Percentiles rank a stretch among this genome's conserved stretches.
phyloP scores from a whole-genome alignment of 306 rosid genomes.

The Vicia villosa region DNA sequence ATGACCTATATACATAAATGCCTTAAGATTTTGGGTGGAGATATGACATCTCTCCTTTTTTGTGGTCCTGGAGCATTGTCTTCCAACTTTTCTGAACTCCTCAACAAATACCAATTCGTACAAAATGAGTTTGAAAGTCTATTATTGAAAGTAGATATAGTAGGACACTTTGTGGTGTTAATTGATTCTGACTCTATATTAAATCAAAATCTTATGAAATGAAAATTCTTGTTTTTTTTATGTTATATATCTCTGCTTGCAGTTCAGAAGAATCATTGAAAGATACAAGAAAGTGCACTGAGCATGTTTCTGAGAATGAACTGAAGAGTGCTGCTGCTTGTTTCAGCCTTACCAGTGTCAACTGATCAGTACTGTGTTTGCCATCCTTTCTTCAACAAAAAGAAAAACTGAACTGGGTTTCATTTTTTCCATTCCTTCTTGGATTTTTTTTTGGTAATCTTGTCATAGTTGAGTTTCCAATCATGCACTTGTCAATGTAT shows the following conservation, averaged over 20 bases:
- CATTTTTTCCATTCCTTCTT: slow-evolving; percentile 20
- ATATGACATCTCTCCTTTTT: no score
- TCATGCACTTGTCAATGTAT: slow-evolving; percentile 22
- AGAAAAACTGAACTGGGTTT: slow-evolving; percentile 35
- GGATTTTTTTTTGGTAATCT: slow-evolving; percentile 33
- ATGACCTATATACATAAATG: no score
- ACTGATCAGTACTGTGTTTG: slow-evolving; percentile 42
- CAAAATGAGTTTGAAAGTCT: neutral
- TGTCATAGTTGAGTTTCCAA: slow-evolving; percentile 21
- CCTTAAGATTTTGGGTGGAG: no score
- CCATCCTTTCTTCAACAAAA: slow-evolving; percentile 10
- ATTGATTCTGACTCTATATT: no score
- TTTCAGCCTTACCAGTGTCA: slow-evolving; percentile 75
- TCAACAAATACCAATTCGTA: neutral
- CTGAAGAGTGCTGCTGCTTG: slow-evolving; percentile 79
- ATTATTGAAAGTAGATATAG: neutral
- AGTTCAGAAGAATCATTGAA: slow-evolving; percentile 75
- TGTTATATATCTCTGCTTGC: slow-evolving; percentile 23
- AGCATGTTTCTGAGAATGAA: slow-evolving; percentile 57
- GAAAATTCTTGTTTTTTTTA: slow-evolving; percentile 24
- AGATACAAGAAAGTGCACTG: slow-evolving; percentile 58
- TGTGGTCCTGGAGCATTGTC: no score
- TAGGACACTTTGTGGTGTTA: no score
- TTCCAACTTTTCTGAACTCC: no score
- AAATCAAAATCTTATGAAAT: slow-evolving; percentile 22